These are phyloP conservation scores for Coccomyxa subellipsoidea DNA, from an alignment of 163 green algal species.

Conservation along the genomic window DNA sequence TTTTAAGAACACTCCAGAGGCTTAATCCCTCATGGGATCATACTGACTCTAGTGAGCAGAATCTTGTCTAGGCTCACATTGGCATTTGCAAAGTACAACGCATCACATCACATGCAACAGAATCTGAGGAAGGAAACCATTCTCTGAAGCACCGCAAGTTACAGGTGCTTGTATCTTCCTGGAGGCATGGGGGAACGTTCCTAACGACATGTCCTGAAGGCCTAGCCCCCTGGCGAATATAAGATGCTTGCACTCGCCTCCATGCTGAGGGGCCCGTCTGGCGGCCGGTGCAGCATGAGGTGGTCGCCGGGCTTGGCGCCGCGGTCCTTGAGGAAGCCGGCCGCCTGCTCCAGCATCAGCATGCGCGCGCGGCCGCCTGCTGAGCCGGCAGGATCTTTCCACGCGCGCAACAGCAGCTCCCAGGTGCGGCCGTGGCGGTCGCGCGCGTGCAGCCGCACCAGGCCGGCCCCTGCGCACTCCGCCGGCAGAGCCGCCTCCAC, in stretches of 20 bases:
- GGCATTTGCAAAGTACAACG: too few species aligned
- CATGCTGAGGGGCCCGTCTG: not conserved
- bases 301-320: slow-evolving; percentile 27
- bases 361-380: slow-evolving; percentile 8
- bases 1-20: too few species aligned
- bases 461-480: not conserved
- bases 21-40: too few species aligned
- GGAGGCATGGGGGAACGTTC: too few species aligned
- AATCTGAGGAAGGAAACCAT: too few species aligned
- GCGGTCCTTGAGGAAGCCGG: slow-evolving; percentile 21
- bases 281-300: slow-evolving; percentile 22
- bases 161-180: too few species aligned
- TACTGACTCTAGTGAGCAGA: too few species aligned
- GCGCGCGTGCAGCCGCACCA: not conserved
- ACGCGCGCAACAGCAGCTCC: not conserved
- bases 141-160: too few species aligned
- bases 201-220: too few species aligned
- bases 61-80: too few species aligned
- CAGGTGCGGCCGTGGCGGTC: not conserved
- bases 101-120: too few species aligned
- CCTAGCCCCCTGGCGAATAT: not conserved
- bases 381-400: not conserved
- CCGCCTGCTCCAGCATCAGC: slow-evolving; percentile 40
- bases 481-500: not conserved
- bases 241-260: not conserved